Base-by-base conservation (phyloP, 768 basidiomycete genomes). In the Boletus pseudo-olivaceus region DNA sequence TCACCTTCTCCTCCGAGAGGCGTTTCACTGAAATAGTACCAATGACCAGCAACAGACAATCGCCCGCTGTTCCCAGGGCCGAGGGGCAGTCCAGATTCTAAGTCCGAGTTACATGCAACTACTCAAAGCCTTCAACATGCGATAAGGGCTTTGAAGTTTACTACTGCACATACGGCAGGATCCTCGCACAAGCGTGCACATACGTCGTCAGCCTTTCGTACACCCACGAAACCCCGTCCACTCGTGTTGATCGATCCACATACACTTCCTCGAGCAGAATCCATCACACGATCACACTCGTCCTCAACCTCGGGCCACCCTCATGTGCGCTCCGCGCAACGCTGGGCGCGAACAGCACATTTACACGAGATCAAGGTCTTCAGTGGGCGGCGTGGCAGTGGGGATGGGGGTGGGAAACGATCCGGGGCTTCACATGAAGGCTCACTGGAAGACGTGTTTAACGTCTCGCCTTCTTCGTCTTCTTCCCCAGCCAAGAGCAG, bases 341-440 rank as follows among this genome's bases (percentile, higher is more conserved):
- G 76, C 35, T 84, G 83, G 79, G 86, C 85, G 20, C 73, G 83
- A 35, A 84, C 75, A 0, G 82, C 87, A 4, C 87, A 89, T 72
- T 59, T 88, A 43, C 87, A 89, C 57, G 83, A 86, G 62, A 80
- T 87, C 53, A 77, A 73, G 49, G 41, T 53, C 1, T 17, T 35
- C 10, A 58, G 49, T 3, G 62, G 58, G 46, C 47, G 58, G 39
- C 43, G 56, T 1, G 61, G 57, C 3, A 58, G 57, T 23, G 52
- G 49, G 3, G 35, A 47, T 2, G 54, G 42, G 3, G 35, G 49
- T 2, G 54, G 42, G 17, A 67, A 40, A 29, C 57, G 54, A 0
- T n/a, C 39, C 9, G 51, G 40, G 8, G 34, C 7, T 10, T 10
- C 23, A 23, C 37, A 20, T 0, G 39, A 33, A 8, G 26, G 37